These are phyloP conservation scores for Plasmopara viticola DNA, from an alignment of 352 stramenopile genomes.

Conservation along the genomic window DNA sequence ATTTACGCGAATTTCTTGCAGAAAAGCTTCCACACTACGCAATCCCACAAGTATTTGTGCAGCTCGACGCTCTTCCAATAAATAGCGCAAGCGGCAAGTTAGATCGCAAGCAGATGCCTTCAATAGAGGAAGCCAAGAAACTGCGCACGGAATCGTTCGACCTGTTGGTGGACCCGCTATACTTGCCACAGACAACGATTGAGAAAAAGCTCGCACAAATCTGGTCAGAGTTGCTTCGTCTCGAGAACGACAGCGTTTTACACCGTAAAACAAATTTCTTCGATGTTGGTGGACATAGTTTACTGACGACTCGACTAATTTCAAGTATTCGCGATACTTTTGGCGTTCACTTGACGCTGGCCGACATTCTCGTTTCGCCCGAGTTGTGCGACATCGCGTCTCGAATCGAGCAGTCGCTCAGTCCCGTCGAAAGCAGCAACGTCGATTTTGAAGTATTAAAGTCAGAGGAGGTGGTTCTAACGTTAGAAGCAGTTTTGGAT, in stretches of 20 bases:
- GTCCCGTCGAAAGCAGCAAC: conserved; percentile 4
- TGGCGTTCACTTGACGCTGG: conserved; percentile 60
- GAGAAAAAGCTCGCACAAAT: conserved; percentile 55
- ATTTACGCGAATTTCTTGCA: conserved; percentile 61
- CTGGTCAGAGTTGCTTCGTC: conserved; percentile 59
- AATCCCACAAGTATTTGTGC: conserved; percentile 74
- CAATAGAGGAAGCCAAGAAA: conserved; percentile 56
- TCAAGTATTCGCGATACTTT: conserved; percentile 65
- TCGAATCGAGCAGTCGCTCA: conserved; percentile 39
- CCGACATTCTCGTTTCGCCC: conserved; percentile 61
- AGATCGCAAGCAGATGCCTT: conserved; percentile 83
- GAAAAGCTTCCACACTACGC: conserved; percentile 78
- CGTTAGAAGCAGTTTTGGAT: conserved; percentile 59
- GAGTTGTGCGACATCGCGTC: conserved; percentile 50
- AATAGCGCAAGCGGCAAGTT: conserved; percentile 85
- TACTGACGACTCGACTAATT: conserved; percentile 66
- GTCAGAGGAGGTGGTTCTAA: conserved; percentile 43
- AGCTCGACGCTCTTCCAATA: conserved; percentile 80
- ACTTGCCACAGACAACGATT: conserved; percentile 47
- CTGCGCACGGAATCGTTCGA: conserved; percentile 77
- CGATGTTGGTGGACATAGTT: conserved; percentile 73
- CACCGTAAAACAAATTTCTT: conserved; percentile 72
- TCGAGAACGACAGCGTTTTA: conserved; percentile 47
- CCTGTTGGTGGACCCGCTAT: conserved; percentile 32
- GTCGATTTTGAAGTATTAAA: conserved; percentile 1